Evolutionary conservation across 306 rosid species (phyloP).

Genomic region (Vigna reflexopilosa): DNA sequence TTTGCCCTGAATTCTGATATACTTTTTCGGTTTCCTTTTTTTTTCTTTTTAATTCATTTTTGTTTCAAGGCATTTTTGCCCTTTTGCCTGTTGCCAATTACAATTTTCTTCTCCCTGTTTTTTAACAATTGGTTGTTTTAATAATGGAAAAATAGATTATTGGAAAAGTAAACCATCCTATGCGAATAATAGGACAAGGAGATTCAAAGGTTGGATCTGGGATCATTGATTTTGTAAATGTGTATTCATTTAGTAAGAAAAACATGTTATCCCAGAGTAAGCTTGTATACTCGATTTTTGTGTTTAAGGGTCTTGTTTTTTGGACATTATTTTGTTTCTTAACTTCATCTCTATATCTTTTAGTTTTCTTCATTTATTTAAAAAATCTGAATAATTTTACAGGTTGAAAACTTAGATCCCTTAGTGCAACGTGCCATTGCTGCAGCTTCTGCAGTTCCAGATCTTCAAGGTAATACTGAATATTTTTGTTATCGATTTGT

Average conservation of each 20-base stretch:
- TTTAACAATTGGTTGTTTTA: neutral
- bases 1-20: no score
- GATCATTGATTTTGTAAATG: neutral
- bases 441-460: slow-evolving; percentile 74
- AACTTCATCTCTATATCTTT: slow-evolving; percentile 15
- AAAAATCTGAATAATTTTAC: slow-evolving; percentile 28
- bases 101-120: no score
- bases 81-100: no score
- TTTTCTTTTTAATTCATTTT: no score
- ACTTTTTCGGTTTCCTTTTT: no score
- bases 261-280: slow-evolving; percentile 13
- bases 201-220: slow-evolving; percentile 25
- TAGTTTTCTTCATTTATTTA: slow-evolving; percentile 33
- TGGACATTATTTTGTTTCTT: slow-evolving; percentile 13
- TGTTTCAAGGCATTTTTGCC: no score
- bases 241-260: slow-evolving; percentile 9
- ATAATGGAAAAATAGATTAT: slow-evolving; percentile 14
- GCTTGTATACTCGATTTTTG: slow-evolving; percentile 22
- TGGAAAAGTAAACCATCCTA: slow-evolving; percentile 4
- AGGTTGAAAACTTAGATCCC: slow-evolving; percentile 82
- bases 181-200: slow-evolving; percentile 36
- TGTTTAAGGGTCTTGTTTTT: slow-evolving; percentile 14
- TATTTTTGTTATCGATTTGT: slow-evolving; percentile 12
- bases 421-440: slow-evolving; percentile 80
- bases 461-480: slow-evolving; percentile 73